Base-by-base conservation (phyloP, 129 eudicot species). In the Arctium lappa region DNA sequence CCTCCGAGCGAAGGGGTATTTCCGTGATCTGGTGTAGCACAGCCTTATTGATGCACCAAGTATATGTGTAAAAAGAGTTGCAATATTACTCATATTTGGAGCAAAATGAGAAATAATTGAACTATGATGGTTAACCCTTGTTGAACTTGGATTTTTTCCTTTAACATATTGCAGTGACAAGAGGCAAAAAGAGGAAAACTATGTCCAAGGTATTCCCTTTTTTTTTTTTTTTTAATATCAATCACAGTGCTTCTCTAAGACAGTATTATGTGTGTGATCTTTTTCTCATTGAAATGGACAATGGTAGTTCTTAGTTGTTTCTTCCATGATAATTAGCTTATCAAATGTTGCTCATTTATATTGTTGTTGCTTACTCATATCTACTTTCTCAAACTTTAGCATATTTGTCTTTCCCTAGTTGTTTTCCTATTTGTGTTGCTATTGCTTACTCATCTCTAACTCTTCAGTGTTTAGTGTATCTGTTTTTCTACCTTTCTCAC, bases 161-260 rank as follows among this genome's bases (percentile, higher is more conserved):
- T 74, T 70, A 32, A 75, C 12, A 30, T 68, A 84, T 79, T 76
- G 73, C 87, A 91, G 97, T 29, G 83, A 84, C 78, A 46, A 90
- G 88, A 69, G 88, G 92, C 80, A 93, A 63, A 88, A 91, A 84
- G 85, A 89, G 94, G 73, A 82, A 88, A 66, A 69, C 13, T 78
- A 86, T 80, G 34, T 33, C 77, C 32, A 87, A 89, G 95, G 97
- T 93, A 89, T 82, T 48, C 46, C 78, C 78, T n/a, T 50, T 79
- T 34, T 50, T 42, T 27, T 27, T 40, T 72, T 10, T 12, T 44
- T 32, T 62, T 15, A 12, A 16, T 34, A 31, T 32, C n/a, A 74
- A 36, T 9, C 31, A 29, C 40, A 60, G 8, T 69, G 33, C 33
- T 42, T 7, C 65, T 80, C 5, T 12, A 46, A 48, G 12, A 22